Evolutionary conservation across 202 grass and related monocot species (phyloP).

Genomic region (Schoenoplectus triqueter): DNA sequence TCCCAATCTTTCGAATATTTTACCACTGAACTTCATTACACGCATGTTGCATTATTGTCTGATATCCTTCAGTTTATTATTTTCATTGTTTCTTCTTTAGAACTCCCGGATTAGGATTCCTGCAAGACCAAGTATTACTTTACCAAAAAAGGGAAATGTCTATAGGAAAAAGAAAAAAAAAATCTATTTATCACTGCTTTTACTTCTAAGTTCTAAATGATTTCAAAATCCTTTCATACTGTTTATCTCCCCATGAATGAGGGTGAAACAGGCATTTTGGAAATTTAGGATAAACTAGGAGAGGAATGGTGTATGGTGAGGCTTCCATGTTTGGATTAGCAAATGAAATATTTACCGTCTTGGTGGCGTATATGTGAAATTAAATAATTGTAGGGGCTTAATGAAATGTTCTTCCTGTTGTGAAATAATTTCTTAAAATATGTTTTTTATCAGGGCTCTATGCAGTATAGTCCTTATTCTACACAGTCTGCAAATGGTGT

Average conservation of each 20-base stretch:
- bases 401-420: not conserved
- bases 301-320: not conserved
- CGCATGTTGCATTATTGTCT: not conserved
- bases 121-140: not conserved
- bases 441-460: slow-evolving; percentile 34
- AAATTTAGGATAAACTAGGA: not conserved
- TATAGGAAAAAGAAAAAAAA: slow-evolving; percentile 7
- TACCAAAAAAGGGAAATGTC: not conserved
- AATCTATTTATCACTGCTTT: not conserved
- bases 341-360: not conserved
- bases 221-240: slow-evolving; percentile 7
- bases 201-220: not conserved
- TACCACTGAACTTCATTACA: not conserved
- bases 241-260: not conserved
- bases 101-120: not conserved
- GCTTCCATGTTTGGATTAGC: slow-evolving; percentile 11
- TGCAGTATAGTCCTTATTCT: slow-evolving; percentile 39
- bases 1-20: not conserved
- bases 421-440: not conserved
- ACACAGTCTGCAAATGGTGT: slow-evolving; percentile 28
- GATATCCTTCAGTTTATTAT: not conserved
- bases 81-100: not conserved
- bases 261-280: not conserved
- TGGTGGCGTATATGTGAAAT: slow-evolving; percentile 5
- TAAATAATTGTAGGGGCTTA: not conserved